Percentiles rank a stretch among this genome's conserved stretches.
Conservation (phyloP, 2,329 filamentous ascomycete genomes). For the Paraconiothyrium sp. region DNA sequence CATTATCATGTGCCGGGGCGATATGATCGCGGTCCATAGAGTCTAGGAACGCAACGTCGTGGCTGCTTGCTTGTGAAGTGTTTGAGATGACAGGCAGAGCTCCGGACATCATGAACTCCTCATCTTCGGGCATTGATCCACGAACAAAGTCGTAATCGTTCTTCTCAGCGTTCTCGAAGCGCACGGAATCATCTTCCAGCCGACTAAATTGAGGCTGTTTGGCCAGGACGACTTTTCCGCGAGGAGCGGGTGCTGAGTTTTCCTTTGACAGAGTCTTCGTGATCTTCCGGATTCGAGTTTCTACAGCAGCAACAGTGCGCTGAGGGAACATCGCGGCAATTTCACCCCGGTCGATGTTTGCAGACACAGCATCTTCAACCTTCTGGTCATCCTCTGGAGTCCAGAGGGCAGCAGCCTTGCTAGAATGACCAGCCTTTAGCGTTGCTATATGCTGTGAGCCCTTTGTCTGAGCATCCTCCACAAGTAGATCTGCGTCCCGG, state of each 20-base stretch:
- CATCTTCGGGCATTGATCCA: neutral
- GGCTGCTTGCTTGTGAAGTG: too few species aligned
- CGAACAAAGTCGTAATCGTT: neutral
- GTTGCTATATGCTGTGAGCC: too few species aligned
- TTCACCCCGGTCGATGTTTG: neutral
- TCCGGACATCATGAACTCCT: neutral
- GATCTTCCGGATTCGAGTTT: neutral
- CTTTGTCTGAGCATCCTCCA: neutral
- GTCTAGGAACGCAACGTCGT: too few species aligned
- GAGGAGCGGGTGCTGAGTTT: neutral
- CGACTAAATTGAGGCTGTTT: neutral
- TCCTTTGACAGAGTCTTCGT: neutral
- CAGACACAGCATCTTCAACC: neutral
- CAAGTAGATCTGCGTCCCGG: neutral
- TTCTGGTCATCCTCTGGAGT: neutral
- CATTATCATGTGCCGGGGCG: too few species aligned
- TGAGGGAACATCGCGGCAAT: neutral
- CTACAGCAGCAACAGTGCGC: neutral
- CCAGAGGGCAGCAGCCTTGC: neutral
- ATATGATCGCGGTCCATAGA: too few species aligned
- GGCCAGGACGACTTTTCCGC: neutral
- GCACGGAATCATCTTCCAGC: neutral
- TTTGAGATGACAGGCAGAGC: neutral
- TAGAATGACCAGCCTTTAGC: too few species aligned
- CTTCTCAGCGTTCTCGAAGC: neutral